phyloP scores from a whole-genome alignment of 2,329 filamentous ascomycete genomes.

The Periglandula ipomoeae region DNA sequence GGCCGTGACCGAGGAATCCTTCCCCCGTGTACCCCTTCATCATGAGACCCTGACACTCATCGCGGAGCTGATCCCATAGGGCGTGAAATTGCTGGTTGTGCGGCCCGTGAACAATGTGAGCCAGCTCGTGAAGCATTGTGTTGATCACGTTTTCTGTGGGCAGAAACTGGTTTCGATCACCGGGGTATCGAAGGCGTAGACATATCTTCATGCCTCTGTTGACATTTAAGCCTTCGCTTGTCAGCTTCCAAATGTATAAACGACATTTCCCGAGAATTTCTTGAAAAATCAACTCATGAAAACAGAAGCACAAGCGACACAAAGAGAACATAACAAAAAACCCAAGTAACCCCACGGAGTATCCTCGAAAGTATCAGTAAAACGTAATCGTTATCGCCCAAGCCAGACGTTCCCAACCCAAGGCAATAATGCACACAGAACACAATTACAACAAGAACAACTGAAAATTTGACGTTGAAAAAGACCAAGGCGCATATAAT shows the following conservation, averaged over 20 bases:
- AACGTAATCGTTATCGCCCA: too few relatives aligned
- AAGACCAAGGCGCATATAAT: too few relatives aligned
- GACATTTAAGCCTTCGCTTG: constrained; percentile 57
- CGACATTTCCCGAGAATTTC: neutral
- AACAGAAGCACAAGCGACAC: neutral
- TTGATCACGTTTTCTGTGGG: constrained; percentile 73
- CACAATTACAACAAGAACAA: too few relatives aligned
- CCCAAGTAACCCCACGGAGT: too few relatives aligned
- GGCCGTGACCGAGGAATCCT: constrained; percentile 71
- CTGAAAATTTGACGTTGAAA: too few relatives aligned
- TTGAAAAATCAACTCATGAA: neutral
- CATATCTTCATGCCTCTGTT: constrained; percentile 72
- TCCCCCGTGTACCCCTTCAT: constrained; percentile 86
- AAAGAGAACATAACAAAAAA: too few relatives aligned
- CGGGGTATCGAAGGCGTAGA: constrained; percentile 68
- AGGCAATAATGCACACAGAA: too few relatives aligned
- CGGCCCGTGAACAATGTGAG: constrained; percentile 76
- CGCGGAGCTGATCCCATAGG: constrained; percentile 81
- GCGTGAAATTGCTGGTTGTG: constrained; percentile 78
- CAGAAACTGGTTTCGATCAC: constrained; percentile 68
- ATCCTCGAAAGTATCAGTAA: too few relatives aligned
- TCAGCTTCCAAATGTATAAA: neutral
- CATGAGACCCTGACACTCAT: constrained; percentile 69
- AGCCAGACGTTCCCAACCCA: too few relatives aligned
- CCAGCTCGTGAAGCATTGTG: constrained; percentile 89